Base-by-base conservation (phyloP, 345 rosid genomes). In the Streptanthus diversifolius region DNA sequence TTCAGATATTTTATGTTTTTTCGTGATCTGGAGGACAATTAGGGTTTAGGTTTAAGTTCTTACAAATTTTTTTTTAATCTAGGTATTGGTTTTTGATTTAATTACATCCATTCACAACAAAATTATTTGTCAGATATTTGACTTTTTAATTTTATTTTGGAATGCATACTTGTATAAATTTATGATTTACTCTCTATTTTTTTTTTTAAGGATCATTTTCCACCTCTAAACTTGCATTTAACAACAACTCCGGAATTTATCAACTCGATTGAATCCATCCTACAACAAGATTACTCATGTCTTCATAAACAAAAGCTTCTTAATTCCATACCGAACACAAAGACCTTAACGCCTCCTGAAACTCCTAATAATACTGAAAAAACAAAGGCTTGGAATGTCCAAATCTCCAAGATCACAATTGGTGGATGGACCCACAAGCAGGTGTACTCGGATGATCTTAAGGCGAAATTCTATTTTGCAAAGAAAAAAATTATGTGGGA, bases 401-500 rank as follows among this genome's bases (percentile, higher is more conserved):
- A 22, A 57, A 3, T 66, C 18, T 10, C 45, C 11, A 37, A 18
- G 53, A 57, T 66, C 36, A 48, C 8, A 0, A 74, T 74, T 14
- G 78, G 78, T 39, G 1, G 29, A 9, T 74, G 78, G 72, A n/a
- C n/a, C 9, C 10, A 0, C 18, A 5, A 0, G 17, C 7, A 22
- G 14, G 10, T 3, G 5, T 32, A 59, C 47, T 8, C 17, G 4
- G 77, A 78, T 11, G 88, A 86, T 29, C 55, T 90, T 66, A 82
- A 81, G 49, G 92, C 84, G 1, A 92, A 92, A 70, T 77, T 84
- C 24, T 85, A 85, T 54, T 90, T 74, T 70, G 83, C 89, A 1
- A 90, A 81, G 56, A 77, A 37, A 39, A 90, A 71, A 71, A 47
- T 90, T 73, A 84, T 90, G 1, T 90, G 98, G 98, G 91, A 92